Evolutionary conservation across 2,329 filamentous ascomycete genomes (phyloP), one percentile per base, ranked within the genome.

Genomic region (Diaporthe helianthi): DNA sequence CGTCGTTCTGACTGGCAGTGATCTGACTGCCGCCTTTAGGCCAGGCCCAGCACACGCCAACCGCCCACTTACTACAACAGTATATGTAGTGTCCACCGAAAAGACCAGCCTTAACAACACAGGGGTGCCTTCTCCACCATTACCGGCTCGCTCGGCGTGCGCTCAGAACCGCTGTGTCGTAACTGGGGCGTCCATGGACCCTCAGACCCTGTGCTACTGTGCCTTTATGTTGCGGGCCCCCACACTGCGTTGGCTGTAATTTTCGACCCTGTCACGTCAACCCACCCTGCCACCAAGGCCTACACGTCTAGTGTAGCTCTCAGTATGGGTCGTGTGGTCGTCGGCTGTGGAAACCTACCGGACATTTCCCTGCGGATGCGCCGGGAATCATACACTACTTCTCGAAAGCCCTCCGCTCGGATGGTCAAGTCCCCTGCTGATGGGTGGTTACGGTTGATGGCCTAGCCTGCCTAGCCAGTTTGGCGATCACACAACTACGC

Each of bases 221-320:
- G 65, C 65, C 65, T 67, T 54, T 55, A 29, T 51, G 65, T 54
- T 58, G 53, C 65, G 65, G 65, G 65, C 52, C 65, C 65, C 65
- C 65, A 67, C 65, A 67, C 65, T 58, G 38, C 64, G 55, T 33
- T 58, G 41, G 51, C 41, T 47, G 65, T 58, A 51, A 67, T 67
- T 67, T 67, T 67, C 53, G n/a, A 63, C 58, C 58, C 44, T 36
- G 58, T 63, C 58, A 15, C 44, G 36, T 49, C 58, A 29, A 63
- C 58, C 15, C 13, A 36, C n/a, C 44, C 24, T 10, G 29, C 15
- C 13, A 36, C n/a, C 44, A 24, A 17, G 29, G n/a, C 36, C 29
- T 36, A 63, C 19, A 63, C 44, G n/a, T 63, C 44, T 49, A 49
- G n/a, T 63, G 29, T 49, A 49, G 44, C 58, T 49, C 15, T 15